Evolutionary conservation across 2,329 filamentous ascomycete species (phyloP), one percentile per base, ranked within the genome.

Genomic region (Monilinia fructicola): DNA sequence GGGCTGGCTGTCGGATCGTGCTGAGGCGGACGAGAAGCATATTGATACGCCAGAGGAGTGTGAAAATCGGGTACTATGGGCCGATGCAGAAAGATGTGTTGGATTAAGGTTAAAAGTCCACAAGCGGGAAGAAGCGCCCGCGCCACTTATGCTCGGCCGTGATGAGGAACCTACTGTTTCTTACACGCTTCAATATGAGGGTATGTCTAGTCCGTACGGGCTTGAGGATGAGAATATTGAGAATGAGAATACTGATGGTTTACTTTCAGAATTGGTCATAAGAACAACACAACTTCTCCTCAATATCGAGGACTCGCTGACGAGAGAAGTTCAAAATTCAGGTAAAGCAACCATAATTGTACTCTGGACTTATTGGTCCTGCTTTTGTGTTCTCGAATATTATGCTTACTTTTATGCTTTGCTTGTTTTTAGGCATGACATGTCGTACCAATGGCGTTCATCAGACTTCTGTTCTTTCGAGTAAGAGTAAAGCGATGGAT

Each of bases 151-250:
- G n/a, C 79, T 81, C 2, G 79, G 78, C 12, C 67, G 54, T 26
- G 69, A 68, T 58, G 84, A 88, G 61, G 87, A 92, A 54, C 77
- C 84, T n/a, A 82, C 88, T 4, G 85, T 91, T 12, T 86, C 82
- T 64, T 95, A 92, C 74, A 84, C 84, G 54, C 79, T 95, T 38
- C 85, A 90, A 66, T 90, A 91, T 73, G 82, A 91, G 84, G 88
- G 90, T 92, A 79, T 67, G 82, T 74, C 54, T 18, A 40, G 16
- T 31, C 5, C 40, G 18, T 12, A 11, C 31, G n/a, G 6, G 11
- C 10, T 38, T 35, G 14, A 18, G 12, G 28, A 16, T 23, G 28
- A 60, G 14, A 50, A 4, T 12, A 10, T 40, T 50, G 14, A 18
- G 18, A 28, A 18, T 23, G 28, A 60, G 14, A 50, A 16, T 60